Conservation (phyloP, 1,139 yeast genomes). For the Saccharomyces hybrid region DNA sequence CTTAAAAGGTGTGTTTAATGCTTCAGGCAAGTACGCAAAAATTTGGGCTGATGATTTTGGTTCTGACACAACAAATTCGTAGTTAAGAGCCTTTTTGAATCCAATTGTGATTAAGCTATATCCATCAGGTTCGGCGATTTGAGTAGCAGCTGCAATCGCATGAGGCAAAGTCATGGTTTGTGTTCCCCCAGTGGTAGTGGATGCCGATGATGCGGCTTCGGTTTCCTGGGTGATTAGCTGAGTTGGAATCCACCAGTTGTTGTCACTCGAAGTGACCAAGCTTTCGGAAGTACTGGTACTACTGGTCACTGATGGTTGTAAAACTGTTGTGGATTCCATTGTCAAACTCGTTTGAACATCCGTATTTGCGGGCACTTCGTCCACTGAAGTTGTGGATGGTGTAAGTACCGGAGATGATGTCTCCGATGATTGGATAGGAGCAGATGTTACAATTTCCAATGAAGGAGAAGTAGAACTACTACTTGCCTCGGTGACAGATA, state of each 20-base stretch:
- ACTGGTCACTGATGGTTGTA: slow-evolving; percentile 2
- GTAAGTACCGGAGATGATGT: neutral
- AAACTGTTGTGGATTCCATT: slow-evolving; percentile 4
- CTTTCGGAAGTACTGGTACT: slow-evolving; percentile 8
- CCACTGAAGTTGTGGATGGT: neutral
- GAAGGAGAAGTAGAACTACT: neutral
- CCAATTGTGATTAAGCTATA: slow-evolving; percentile 59
- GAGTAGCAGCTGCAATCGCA: slow-evolving; percentile 47
- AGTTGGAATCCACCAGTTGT: slow-evolving; percentile 35
- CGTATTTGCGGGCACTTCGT: neutral
- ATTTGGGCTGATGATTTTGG: slow-evolving; percentile 69
- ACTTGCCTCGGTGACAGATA: neutral
- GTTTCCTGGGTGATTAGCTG: slow-evolving; percentile 28
- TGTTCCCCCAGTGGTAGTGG: slow-evolving; percentile 30
- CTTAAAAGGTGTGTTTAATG: slow-evolving; percentile 47
- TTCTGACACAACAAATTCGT: slow-evolving; percentile 61
- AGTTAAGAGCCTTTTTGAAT: slow-evolving; percentile 60
- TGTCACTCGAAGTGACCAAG: slow-evolving; percentile 12
- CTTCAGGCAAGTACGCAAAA: slow-evolving; percentile 59
- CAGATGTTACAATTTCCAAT: neutral
- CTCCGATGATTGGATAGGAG: neutral
- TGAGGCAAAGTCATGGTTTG: slow-evolving; percentile 55
- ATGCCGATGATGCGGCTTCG: slow-evolving; percentile 16
- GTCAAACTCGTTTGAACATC: neutral
- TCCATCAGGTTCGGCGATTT: slow-evolving; percentile 25